Percentiles rank a stretch among this genome's conserved stretches.
Evolutionary conservation across 108 stramenopile species (phyloP).

Genomic region (Discostella pseudostelligera): DNA sequence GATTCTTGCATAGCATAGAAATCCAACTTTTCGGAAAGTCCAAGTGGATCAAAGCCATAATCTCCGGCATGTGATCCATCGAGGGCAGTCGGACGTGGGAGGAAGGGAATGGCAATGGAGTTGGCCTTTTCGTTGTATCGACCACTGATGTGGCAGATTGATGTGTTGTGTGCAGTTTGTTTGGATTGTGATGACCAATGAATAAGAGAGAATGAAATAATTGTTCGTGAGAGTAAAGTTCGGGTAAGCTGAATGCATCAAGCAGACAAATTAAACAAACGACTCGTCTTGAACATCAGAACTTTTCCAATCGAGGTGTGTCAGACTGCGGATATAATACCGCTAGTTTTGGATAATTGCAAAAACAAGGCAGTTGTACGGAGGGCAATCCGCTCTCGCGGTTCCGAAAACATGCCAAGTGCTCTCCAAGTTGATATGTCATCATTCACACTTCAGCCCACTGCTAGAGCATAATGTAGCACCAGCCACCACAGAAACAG

Average conservation of each 20-base stretch:
- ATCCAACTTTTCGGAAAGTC: slow-evolving; percentile 61
- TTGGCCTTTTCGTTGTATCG: slow-evolving; percentile 55
- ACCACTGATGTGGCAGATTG: slow-evolving; percentile 64
- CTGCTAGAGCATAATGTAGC: background rate
- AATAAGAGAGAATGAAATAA: background rate
- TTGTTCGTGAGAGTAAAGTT: background rate
- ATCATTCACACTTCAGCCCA: slow-evolving; percentile 28
- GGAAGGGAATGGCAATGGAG: slow-evolving; percentile 74
- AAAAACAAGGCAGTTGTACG: slow-evolving; percentile 23
- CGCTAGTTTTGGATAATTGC: slow-evolving; percentile 22
- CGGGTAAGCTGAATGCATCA: background rate
- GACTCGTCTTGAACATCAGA: background rate
- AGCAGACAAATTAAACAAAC: background rate
- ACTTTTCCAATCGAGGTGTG: slow-evolving; percentile 1
- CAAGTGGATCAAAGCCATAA: slow-evolving; percentile 82
- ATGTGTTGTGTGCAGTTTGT: background rate
- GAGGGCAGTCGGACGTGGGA: slow-evolving; percentile 66
- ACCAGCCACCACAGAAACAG: background rate
- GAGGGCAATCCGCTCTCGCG: slow-evolving; percentile 40
- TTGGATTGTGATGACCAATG: background rate
- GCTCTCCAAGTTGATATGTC: slow-evolving; percentile 28
- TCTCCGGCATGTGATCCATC: slow-evolving; percentile 86
- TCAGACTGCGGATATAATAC: slow-evolving; percentile 22
- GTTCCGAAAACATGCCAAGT: slow-evolving; percentile 33
- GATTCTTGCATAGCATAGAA: slow-evolving; percentile 60